Percentiles rank a stretch among this genome's conserved stretches.
Evolutionary conservation across 2,329 filamentous ascomycete species (phyloP).

Genomic region (Trichoderma sp.): DNA sequence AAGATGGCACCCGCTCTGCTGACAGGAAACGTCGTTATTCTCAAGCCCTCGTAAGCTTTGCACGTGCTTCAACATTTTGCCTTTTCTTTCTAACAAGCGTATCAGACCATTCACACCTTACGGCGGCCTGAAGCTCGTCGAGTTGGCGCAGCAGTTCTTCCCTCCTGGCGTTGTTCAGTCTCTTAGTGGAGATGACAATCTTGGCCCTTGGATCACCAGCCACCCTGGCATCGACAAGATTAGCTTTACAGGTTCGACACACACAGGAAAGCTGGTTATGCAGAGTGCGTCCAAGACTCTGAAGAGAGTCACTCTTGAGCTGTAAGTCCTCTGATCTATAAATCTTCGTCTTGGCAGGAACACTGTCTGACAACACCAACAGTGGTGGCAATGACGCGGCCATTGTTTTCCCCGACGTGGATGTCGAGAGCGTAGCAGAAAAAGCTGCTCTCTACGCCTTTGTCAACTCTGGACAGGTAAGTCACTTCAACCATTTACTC

Average conservation of each 20-base stretch:
- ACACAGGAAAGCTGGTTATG: conserved; percentile 73
- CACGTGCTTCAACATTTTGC: neutral
- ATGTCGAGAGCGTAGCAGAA: conserved; percentile 43
- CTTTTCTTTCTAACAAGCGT: neutral
- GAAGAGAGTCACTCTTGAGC: conserved; percentile 69
- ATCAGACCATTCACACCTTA: conserved; percentile 58
- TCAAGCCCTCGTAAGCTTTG: conserved; percentile 53
- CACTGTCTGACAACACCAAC: neutral
- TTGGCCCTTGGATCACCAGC: conserved; percentile 61
- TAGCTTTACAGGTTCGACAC: conserved; percentile 74
- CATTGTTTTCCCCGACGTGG: conserved; percentile 53
- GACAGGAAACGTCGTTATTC: conserved; percentile 59
- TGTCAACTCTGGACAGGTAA: conserved; percentile 53
- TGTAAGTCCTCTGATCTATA: conserved; percentile 36
- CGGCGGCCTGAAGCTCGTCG: conserved; percentile 60
- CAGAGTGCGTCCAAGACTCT: conserved; percentile 67
- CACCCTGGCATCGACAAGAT: conserved; percentile 65
- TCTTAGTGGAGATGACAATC: conserved; percentile 62
- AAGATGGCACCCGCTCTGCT: conserved; percentile 62
- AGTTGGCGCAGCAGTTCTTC: conserved; percentile 60
- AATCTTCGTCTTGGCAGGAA: neutral
- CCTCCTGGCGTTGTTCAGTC: conserved; percentile 65
- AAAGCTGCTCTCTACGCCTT: conserved; percentile 49
- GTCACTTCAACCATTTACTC: neutral
- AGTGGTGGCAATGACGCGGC: conserved; percentile 65